Evolutionary conservation across 2,329 filamentous ascomycete species (phyloP), one percentile per base, ranked within the genome.

Genomic region (Aspergillus glaucus): DNA sequence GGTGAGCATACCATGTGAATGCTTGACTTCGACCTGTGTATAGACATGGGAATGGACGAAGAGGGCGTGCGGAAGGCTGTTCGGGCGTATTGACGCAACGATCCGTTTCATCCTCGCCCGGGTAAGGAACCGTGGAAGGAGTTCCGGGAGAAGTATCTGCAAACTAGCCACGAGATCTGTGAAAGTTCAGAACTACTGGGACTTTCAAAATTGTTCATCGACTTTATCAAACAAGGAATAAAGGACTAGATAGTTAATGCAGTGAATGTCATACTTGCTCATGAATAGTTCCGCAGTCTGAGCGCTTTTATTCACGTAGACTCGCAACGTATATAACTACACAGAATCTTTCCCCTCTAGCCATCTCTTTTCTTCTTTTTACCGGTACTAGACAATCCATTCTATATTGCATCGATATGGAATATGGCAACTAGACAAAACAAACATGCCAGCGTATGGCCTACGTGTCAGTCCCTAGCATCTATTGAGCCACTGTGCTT

Each of bases 31-130:
- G 71, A 79, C 50, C 66, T 71, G 6, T 68, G 64, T 46, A 50
- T 54, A n/a, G 17, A 17, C 0, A 65, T 70, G 70, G 41, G 61
- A 0, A 68, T 75, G 66, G 67, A 76, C 43, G 47, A 54, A 1
- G 48, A 49, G 0, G 76, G 76, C 0, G 55, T 79, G 0, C 48
- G 67, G 9, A 62, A 70, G 34, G 75, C 75, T 1, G 73, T 69
- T 0, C 51, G 48, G 1, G 70, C 71, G 0, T 80, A 78, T 44
- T 72, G 66, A 56, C 61, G 63, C 4, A 81, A 80, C 44, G 77
- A 80, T 47, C 76, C 75, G 0, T 81, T 70, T 48, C 80, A 69
- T 53, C 77, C 76, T 2, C 66, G 69, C 0, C 75, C 73, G 6
- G 53, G 51, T 1, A 37, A 46, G 4, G 8, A 9, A 2, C 39